Evolutionary conservation across 768 basidiomycete species (phyloP).

Genomic region (Psilocybe sp.): DNA sequence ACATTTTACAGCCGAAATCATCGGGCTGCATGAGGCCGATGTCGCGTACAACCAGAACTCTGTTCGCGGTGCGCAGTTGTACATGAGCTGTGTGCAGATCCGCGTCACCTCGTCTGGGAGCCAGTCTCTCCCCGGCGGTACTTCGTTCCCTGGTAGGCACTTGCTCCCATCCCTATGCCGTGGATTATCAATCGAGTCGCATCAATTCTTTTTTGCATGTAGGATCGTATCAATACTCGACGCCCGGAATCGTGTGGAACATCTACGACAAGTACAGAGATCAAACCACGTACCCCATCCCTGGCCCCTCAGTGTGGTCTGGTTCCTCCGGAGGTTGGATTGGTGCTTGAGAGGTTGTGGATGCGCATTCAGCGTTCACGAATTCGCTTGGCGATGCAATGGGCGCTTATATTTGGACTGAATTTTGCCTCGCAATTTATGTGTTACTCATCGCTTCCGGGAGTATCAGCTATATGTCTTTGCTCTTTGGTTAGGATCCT

Average conservation of each 20-base stretch:
- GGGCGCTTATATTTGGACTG: too few species aligned
- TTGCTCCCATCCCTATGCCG: not conserved
- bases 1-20: constrained; percentile 26
- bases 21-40: constrained; percentile 31
- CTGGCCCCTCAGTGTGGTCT: constrained; percentile 31
- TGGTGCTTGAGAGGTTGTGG: not conserved
- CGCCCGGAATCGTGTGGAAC: constrained; percentile 32
- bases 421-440: too few species aligned
- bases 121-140: constrained; percentile 23
- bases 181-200: not conserved
- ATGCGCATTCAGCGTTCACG: too few species aligned
- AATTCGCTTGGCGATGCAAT: too few species aligned
- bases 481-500: too few species aligned
- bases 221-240: constrained; percentile 26
- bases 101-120: constrained; percentile 31
- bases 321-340: constrained; percentile 24
- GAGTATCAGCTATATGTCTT: too few species aligned
- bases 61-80: constrained; percentile 44
- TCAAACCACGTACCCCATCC: constrained; percentile 24
- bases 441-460: too few species aligned
- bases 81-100: constrained; percentile 48
- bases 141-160: constrained; percentile 26
- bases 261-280: constrained; percentile 20
- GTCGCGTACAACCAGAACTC: constrained; percentile 24
- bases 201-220: not conserved